Evolutionary conservation across 108 stramenopile species (phyloP).

Genomic region (Nitzschia putrida): DNA sequence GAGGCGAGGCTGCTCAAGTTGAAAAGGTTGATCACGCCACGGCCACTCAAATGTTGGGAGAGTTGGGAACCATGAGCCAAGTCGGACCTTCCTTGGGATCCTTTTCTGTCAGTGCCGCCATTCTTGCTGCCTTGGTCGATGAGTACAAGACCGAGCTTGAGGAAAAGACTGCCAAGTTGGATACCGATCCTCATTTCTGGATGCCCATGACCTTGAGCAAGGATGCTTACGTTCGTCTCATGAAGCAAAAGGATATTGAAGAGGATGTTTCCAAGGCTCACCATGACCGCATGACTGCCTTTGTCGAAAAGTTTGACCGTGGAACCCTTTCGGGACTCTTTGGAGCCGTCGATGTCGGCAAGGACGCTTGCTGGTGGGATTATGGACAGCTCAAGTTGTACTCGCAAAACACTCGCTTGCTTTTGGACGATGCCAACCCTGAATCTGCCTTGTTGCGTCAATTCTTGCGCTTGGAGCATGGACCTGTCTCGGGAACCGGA

Average conservation of each 20-base stretch:
- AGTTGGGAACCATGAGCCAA: conserved; percentile 82
- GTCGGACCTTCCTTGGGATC: conserved; percentile 95
- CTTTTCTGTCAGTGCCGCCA: conserved; percentile 87
- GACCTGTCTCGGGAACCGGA: conserved; percentile 52
- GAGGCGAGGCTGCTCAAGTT: conserved; percentile 93
- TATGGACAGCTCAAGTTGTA: conserved; percentile 97
- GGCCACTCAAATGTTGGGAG: conserved; percentile 86
- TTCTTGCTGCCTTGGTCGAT: conserved; percentile 79
- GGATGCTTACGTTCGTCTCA: conserved; percentile 84
- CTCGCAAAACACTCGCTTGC: conserved; percentile 80
- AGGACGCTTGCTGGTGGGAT: conserved; percentile 97
- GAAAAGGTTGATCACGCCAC: conserved; percentile 98
- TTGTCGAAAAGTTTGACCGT: conserved; percentile 67
- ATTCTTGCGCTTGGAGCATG: conserved; percentile 77
- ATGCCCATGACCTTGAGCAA: conserved; percentile 93
- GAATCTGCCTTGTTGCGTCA: conserved; percentile 79
- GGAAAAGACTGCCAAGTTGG: conserved; percentile 83
- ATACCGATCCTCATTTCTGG: conserved; percentile 98
- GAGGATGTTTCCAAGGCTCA: conserved; percentile 68
- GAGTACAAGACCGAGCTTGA: conserved; percentile 85
- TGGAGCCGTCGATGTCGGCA: conserved; percentile 97
- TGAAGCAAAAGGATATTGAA: conserved; percentile 87
- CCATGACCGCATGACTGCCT: conserved; percentile 80
- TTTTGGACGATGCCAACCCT: conserved; percentile 69
- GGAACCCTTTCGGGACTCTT: conserved; percentile 76